Conservation (phyloP, 225 moss, liverwort and hornwort genomes). For the Climacium dendroides region DNA sequence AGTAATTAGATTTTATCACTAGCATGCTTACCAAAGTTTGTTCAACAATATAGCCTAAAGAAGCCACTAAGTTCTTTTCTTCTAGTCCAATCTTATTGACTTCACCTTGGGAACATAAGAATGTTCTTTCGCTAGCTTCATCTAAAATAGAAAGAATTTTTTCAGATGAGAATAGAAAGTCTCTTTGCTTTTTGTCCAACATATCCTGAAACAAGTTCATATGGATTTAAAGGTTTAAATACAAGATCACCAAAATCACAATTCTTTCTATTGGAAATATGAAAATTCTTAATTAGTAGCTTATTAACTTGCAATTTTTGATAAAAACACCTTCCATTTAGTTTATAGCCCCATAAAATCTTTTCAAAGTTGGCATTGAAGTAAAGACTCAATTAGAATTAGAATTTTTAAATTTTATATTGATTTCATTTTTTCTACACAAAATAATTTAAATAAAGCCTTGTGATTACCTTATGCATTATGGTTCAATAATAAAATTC, state of each 20-base stretch:
- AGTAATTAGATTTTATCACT: background rate
- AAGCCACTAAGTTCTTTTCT: slow-evolving; percentile 61
- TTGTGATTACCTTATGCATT: background rate
- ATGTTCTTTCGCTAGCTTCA: slow-evolving; percentile 76
- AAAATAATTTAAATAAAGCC: background rate
- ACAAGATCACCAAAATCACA: background rate
- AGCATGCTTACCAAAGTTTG: slow-evolving; percentile 34
- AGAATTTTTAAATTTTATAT: background rate
- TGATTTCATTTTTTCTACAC: background rate
- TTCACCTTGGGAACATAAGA: slow-evolving; percentile 50
- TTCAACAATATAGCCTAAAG: slow-evolving; percentile 63
- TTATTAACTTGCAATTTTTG: background rate
- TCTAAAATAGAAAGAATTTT: slow-evolving; percentile 52
- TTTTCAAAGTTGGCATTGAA: background rate
- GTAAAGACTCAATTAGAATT: background rate
- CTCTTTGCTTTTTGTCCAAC: slow-evolving; percentile 20
- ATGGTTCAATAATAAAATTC: background rate
- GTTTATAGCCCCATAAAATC: background rate
- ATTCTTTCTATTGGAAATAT: background rate
- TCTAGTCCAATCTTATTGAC: slow-evolving; percentile 54
- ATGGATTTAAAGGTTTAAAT: background rate
- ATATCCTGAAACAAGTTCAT: slow-evolving; percentile 27
- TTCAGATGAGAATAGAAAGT: slow-evolving; percentile 16
- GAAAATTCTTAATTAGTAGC: fast-evolving
- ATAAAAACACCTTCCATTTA: background rate